Evolutionary conservation across 192 early-diverging fungal genomes (phyloP).

Genomic region (Coemansia sp.): DNA sequence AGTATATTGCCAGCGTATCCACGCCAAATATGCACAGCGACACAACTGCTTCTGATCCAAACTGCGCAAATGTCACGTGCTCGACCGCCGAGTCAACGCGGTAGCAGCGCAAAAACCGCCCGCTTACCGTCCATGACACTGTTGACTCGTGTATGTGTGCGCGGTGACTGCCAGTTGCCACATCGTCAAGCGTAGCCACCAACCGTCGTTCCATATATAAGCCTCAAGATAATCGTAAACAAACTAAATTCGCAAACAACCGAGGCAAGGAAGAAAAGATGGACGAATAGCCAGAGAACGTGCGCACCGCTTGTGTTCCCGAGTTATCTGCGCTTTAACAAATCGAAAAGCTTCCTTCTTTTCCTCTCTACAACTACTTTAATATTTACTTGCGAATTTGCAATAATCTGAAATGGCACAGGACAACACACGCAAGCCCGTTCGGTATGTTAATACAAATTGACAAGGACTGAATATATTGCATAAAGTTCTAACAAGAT

Average conservation of each 20-base stretch:
- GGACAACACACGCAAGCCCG: conserved; percentile 41
- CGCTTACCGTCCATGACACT: conserved; percentile 33
- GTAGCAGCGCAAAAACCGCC: conserved; percentile 40
- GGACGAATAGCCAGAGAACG: conserved; percentile 5
- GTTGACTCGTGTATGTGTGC: conserved; percentile 11
- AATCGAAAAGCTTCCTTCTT: not conserved
- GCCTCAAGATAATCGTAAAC: not conserved
- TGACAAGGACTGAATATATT: not conserved
- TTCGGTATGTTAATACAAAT: conserved; percentile 34
- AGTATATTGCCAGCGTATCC: conserved; percentile 39
- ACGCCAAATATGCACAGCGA: conserved; percentile 41
- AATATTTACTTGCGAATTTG: conserved; percentile 4
- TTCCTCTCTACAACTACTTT: not conserved
- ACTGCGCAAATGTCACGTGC: conserved; percentile 36
- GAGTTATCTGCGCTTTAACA: too few relatives aligned
- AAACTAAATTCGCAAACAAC: not conserved
- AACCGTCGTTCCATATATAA: conserved; percentile 1
- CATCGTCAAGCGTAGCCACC: conserved; percentile 31
- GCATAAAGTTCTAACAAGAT: not conserved
- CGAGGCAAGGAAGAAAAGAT: not conserved
- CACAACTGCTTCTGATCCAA: conserved; percentile 11
- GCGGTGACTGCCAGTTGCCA: conserved; percentile 23
- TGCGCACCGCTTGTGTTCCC: not conserved
- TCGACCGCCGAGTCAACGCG: conserved; percentile 5
- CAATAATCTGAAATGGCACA: conserved; percentile 11